Evolutionary conservation across 192 early-diverging fungal genomes (phyloP).

Genomic region (Martensiomyces pterosporus): DNA sequence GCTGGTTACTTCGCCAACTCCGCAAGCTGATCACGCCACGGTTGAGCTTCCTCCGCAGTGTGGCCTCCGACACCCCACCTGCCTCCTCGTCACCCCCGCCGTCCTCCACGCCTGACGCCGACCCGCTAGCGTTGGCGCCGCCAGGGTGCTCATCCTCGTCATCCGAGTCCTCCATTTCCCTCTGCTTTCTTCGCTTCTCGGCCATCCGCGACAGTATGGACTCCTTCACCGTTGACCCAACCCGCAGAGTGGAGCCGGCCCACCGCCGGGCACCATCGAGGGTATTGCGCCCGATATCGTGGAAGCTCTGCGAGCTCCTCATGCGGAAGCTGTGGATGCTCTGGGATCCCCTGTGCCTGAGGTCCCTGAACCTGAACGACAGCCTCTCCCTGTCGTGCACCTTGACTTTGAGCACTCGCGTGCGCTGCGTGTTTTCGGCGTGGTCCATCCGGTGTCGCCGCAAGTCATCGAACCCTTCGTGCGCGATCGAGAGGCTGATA

Average conservation of each 20-base stretch:
- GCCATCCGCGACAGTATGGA: slow-evolving; percentile 29
- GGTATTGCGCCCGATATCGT: slow-evolving; percentile 34
- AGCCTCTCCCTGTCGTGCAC: slow-evolving; percentile 52
- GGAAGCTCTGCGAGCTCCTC: slow-evolving; percentile 44
- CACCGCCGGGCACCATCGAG: slow-evolving; percentile 23
- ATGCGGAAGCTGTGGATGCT: slow-evolving; percentile 51
- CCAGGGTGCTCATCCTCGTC: slow-evolving; percentile 38
- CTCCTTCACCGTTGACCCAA: slow-evolving; percentile 23
- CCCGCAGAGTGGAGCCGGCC: slow-evolving; percentile 12
- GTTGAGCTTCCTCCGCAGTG: slow-evolving; percentile 19
- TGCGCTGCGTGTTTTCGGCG: slow-evolving; percentile 57
- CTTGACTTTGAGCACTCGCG: slow-evolving; percentile 53
- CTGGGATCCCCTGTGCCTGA: slow-evolving; percentile 42
- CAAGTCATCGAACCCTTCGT: slow-evolving; percentile 72
- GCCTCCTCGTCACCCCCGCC: neutral
- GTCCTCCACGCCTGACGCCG: neutral
- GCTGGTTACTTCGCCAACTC: slow-evolving; percentile 27
- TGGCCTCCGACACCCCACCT: neutral
- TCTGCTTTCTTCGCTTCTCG: slow-evolving; percentile 45
- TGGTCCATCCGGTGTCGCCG: slow-evolving; percentile 63
- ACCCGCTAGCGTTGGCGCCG: neutral
- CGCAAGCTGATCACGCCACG: slow-evolving; percentile 42
- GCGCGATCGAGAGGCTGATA: slow-evolving; percentile 71
- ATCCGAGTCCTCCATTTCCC: slow-evolving; percentile 50
- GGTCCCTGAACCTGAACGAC: slow-evolving; percentile 44